Conservation (phyloP, 1,284 basidiomycete species). For the Stereum hirsutum region DNA sequence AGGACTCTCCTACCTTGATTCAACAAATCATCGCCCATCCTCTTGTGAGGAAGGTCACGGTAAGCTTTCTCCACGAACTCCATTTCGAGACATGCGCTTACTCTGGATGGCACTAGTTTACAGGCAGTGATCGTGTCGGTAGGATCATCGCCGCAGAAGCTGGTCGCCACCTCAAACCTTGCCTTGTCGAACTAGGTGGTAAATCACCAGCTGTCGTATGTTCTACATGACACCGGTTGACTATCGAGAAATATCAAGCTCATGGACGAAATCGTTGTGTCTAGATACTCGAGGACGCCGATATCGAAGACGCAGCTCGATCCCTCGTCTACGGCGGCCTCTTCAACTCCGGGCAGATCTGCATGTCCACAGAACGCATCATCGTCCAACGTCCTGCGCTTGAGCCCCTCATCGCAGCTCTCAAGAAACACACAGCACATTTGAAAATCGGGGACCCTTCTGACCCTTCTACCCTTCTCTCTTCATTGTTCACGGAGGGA, state of each 20-base stretch:
- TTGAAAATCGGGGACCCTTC: constrained; percentile 29
- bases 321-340: constrained; percentile 51
- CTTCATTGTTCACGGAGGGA: constrained; percentile 38
- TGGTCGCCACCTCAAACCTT: constrained; percentile 66
- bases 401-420: constrained; percentile 24
- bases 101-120: constrained; percentile 36
- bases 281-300: constrained; percentile 53
- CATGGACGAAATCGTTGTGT: neutral
- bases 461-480: constrained; percentile 16
- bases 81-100: neutral
- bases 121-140: constrained; percentile 63
- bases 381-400: constrained; percentile 41
- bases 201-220: constrained; percentile 42
- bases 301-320: constrained; percentile 47
- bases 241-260: neutral
- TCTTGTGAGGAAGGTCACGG: constrained; percentile 35
- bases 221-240: neutral
- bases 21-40: constrained; percentile 49
- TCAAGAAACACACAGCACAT: constrained; percentile 22
- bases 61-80: constrained; percentile 14
- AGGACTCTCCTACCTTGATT: constrained; percentile 34
- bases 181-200: constrained; percentile 66
- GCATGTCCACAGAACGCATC: constrained; percentile 65
- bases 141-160: constrained; percentile 64
- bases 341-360: constrained; percentile 57